These are phyloP conservation scores for Solanum tacnaense DNA, from an alignment of 257 asterid genomes.

Conservation along the genomic window DNA sequence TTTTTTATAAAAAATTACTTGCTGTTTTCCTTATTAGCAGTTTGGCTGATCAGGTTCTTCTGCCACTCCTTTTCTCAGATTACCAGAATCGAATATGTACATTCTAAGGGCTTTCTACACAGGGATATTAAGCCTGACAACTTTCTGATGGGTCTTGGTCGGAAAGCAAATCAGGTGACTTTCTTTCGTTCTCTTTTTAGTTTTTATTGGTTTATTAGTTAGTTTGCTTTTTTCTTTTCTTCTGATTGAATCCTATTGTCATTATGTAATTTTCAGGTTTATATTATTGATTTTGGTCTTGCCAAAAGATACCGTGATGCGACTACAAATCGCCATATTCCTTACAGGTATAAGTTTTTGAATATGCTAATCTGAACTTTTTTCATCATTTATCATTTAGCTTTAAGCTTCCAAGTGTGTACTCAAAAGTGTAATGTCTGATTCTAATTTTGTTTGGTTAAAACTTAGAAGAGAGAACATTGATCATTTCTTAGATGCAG, in stretches of 20 bases:
- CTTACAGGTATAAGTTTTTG: conserved; percentile 57
- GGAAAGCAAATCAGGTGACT: conserved; percentile 88
- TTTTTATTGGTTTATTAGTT: conserved; percentile 1
- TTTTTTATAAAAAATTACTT: not conserved
- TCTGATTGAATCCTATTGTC: conserved; percentile 1
- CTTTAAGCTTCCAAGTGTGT: not conserved
- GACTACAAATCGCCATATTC: conserved; percentile 73
- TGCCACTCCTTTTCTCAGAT: conserved; percentile 30
- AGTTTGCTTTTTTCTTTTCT: not conserved
- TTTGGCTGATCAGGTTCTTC: not conserved
- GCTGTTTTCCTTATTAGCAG: conserved; percentile 1
- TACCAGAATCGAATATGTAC: conserved; percentile 78
- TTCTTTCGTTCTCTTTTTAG: not conserved
- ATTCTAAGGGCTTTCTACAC: conserved; percentile 88
- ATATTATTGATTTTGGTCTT: conserved; percentile 88
- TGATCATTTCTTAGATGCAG: not conserved
- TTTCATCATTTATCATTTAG: conserved; percentile 6
- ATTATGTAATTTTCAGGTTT: conserved; percentile 41
- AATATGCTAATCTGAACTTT: not conserved
- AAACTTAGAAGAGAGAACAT: not conserved
- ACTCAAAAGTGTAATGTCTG: not conserved
- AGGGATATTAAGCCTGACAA: conserved; percentile 95
- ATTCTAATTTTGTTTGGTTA: conserved; percentile 2
- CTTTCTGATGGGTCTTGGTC: conserved; percentile 97
- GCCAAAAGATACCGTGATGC: conserved; percentile 90